Percentiles rank a stretch among this genome's conserved stretches.
Conservation (phyloP, 2,329 filamentous ascomycete species). For the Fusarium humuli region DNA sequence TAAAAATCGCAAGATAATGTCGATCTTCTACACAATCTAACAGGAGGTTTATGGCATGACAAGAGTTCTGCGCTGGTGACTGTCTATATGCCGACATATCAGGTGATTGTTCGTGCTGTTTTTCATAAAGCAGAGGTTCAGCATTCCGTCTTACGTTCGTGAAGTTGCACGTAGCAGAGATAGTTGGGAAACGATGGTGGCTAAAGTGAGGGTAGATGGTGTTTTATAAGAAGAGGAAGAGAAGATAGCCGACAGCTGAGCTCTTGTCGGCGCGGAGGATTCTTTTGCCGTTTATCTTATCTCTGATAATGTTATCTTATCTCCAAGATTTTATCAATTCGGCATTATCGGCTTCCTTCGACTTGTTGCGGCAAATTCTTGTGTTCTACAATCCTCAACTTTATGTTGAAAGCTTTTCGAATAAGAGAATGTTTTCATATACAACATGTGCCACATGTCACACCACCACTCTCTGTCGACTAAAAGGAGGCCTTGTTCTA, state of each 20-base stretch:
- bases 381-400: no score
- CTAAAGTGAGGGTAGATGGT: neutral
- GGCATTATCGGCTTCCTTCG: neutral
- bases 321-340: neutral
- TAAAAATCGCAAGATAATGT: neutral
- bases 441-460: no score
- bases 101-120: neutral
- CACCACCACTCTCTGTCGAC: neutral
- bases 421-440: fast-evolving
- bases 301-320: fast-evolving
- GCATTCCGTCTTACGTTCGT: neutral
- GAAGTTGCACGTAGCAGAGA: neutral
- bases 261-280: neutral
- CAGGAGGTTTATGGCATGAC: neutral
- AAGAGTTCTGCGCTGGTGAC: neutral
- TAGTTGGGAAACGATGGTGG: neutral
- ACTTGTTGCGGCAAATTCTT: no score
- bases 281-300: neutral
- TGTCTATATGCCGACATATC: neutral
- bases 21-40: neutral
- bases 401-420: fast-evolving
- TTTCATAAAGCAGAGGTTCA: neutral
- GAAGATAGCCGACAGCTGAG: neutral
- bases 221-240: neutral
- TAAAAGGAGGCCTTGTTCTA: fast-evolving